Evolutionary conservation across 805 yeast species (phyloP), one percentile per base, ranked within the genome.

Genomic region (Ogataea chonburiensis): DNA sequence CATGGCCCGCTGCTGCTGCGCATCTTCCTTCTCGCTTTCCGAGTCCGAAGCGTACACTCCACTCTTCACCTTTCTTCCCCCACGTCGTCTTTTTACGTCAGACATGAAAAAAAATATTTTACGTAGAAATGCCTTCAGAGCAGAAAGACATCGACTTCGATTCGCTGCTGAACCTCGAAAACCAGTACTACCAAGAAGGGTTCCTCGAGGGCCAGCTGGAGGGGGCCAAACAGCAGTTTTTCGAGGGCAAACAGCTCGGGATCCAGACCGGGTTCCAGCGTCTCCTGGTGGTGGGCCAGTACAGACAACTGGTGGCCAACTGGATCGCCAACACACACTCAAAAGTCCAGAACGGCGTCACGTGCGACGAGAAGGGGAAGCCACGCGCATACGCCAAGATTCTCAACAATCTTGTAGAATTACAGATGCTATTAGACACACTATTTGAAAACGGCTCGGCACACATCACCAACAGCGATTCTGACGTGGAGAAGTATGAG

Each of bases 171-270:
- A 70, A 77, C 46, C 53, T 82, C 17, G 95, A 86, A 51, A 68
- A 75, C 24, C 66, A 72, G 52, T 77, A 61, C 57, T 88, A 86
- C 53, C 57, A 71, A 5, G 77, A 76, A 42, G 96, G 97, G 1
- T 83, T 61, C 53, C 50, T 61, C 31, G 93, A 86, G 43, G 98
- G 96, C 1, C 71, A 71, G 24, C 59, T 63, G 4, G 81, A 74
- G 33, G 83, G 87, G 0, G 63, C 77, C 1, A 58, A 56, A 31
- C 73, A 77, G 27, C 88, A 87, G 31, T 68, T 61, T 34, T 46
- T 67, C 2, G 96, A 88, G 55, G 97, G 96, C 1, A 82, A 81
- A 52, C 87, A 86, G 52, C 80, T 78, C 47, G 98, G 98, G 0
- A 69, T 79, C 27, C 93, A 83, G 53, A 79, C 84, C 0, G 87